Base-by-base conservation (phyloP, 805 yeast genomes). In the Starmerella asiatica region DNA sequence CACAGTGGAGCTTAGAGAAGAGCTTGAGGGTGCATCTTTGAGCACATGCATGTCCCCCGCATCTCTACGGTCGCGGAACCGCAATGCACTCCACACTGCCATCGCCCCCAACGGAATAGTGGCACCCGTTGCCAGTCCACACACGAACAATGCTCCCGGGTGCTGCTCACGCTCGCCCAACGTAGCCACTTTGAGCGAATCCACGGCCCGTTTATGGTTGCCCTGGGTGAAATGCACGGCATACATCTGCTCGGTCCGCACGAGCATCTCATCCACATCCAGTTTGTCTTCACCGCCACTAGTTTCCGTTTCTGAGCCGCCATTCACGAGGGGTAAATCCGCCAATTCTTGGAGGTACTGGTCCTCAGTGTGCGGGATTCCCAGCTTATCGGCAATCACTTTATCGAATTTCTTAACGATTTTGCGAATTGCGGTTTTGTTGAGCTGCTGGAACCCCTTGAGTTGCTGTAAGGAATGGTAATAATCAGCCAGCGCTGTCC, bases 371-470 rank as follows among this genome's bases (percentile, higher is more conserved):
- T 71, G 62, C 11, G 63, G 55, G 2, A 76, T 67, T 18, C 47
- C 37, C 3, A 77, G 67, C 54, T 91, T 91, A 59, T 91, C 98
- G 56, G 74, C 86, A 20, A 51, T 34, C 4, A 77, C 67, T 53
- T 91, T 91, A 59, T 91, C 98, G 56, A 74, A 86, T 57, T 91
- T 91, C 55, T 91, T 91, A 43, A 84, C 67, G 52, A 91, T 76
- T 53, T 91, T 91, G 38, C 94, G 70, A 52, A 86, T 75, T 0
- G 93, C 98, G 0, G 94, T 85, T 23, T 85, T 68, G 59, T 91
- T 91, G 50, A 86, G 59, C 35, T 76, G 65, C 48, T 82, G 68
- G 57, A 76, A 91, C 0, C 82, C 77, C 47, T 72, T 72, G 36
- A 81, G 60, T 27, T 82, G 65, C 43, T 80, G 81, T 45, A 84